phyloP scores from a whole-genome alignment of 805 yeast species.

The Candida golubevii region DNA sequence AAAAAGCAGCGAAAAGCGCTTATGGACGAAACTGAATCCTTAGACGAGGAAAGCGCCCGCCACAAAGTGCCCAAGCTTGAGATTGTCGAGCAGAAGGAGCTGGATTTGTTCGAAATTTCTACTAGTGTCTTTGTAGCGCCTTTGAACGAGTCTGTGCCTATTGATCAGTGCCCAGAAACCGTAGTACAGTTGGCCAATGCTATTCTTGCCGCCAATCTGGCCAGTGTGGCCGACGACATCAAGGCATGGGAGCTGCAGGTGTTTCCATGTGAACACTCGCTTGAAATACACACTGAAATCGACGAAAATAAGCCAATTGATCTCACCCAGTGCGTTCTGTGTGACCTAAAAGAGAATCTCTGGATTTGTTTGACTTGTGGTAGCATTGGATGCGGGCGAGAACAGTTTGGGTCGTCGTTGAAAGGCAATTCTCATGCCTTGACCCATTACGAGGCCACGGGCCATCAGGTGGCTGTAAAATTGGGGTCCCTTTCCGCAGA shows the following conservation, averaged over 20 bases:
- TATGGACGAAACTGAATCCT: conserved; percentile 14
- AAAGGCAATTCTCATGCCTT: conserved; percentile 95
- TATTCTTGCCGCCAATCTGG: conserved; percentile 55
- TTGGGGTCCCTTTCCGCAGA: conserved; percentile 81
- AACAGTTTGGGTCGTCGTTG: conserved; percentile 81
- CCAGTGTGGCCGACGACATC: conserved; percentile 60
- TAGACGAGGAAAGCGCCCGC: conserved; percentile 14
- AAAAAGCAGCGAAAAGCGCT: conserved; percentile 43
- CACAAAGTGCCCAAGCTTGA: conserved; percentile 62
- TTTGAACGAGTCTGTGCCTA: conserved; percentile 22
- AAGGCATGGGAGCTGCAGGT: conserved; percentile 92
- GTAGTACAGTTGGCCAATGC: conserved; percentile 34
- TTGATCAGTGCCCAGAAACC: conserved; percentile 20
- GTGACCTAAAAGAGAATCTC: conserved; percentile 69
- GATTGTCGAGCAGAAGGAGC: conserved; percentile 58
- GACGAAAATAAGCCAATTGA: conserved; percentile 38
- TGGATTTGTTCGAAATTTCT: conserved; percentile 51
- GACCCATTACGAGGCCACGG: conserved; percentile 52
- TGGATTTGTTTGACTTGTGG: conserved; percentile 96
- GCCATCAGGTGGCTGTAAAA: conserved; percentile 84
- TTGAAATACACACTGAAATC: conserved; percentile 42
- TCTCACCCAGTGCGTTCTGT: conserved; percentile 45
- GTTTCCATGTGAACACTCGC: conserved; percentile 71
- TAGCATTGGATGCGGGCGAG: conserved; percentile 88
- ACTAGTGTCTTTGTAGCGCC: conserved; percentile 40